These are phyloP conservation scores for Puccinellia tenuiflora DNA, from an alignment of 176 grass and related monocot genomes.

Conservation along the genomic window DNA sequence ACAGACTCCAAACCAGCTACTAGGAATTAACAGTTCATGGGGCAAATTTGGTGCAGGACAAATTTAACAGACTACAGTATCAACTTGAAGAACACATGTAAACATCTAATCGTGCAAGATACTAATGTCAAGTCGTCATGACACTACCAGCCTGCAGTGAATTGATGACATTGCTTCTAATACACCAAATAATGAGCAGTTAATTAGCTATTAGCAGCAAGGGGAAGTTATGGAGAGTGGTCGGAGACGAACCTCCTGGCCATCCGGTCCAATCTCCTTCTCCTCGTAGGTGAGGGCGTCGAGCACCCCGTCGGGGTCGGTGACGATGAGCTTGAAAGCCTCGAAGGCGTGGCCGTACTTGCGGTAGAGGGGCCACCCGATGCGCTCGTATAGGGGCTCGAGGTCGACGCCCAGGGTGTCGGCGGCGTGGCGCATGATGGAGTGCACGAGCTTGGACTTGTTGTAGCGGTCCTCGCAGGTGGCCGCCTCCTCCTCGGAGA, in stretches of 20 bases:
- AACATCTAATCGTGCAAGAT: background rate
- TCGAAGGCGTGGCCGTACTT: slow-evolving; percentile 72
- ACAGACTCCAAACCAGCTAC: background rate
- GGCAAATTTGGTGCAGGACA: background rate
- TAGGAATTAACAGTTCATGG: background rate
- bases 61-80: background rate
- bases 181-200: background rate
- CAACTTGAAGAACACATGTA: background rate
- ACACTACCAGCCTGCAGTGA: background rate
- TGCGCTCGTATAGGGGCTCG: slow-evolving; percentile 61
- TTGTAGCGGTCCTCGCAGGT: slow-evolving; percentile 89
- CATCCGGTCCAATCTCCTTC: slow-evolving; percentile 49
- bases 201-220: background rate
- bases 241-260: slow-evolving; percentile 33
- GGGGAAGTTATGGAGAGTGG: too few relatives aligned
- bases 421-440: slow-evolving; percentile 97
- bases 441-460: slow-evolving; percentile 95
- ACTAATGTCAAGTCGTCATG: background rate
- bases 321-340: slow-evolving; percentile 57
- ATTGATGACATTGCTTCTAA: background rate
- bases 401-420: slow-evolving; percentile 73
- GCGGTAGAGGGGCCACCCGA: slow-evolving; percentile 63
- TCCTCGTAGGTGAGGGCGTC: slow-evolving; percentile 48
- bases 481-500: slow-evolving; percentile 89
- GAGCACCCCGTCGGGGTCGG: slow-evolving; percentile 43